Evolutionary conservation across 129 eudicot genomes (phyloP).

Genomic region (Lactuca sativa): DNA sequence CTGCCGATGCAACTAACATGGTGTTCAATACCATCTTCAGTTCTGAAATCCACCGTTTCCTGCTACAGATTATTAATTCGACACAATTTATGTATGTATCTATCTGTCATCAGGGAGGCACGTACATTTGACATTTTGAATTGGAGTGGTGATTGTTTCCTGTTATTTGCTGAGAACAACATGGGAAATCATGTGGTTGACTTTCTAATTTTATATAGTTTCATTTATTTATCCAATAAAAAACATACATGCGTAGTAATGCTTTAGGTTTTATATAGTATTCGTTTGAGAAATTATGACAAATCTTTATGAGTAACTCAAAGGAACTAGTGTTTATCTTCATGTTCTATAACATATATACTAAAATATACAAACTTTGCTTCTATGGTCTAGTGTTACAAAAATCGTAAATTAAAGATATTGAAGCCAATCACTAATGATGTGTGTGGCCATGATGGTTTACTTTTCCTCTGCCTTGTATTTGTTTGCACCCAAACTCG

Average conservation of each 20-base stretch:
- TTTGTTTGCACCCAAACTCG: conserved; percentile 33
- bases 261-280: no score
- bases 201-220: background rate
- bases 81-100: conserved; percentile 9
- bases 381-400: background rate
- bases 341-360: background rate
- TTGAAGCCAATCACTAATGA: background rate
- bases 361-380: no score
- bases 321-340: background rate
- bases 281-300: no score
- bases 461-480: conserved; percentile 27
- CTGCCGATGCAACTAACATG: conserved; percentile 39
- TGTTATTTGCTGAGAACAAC: background rate
- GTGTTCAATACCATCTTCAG: conserved; percentile 50
- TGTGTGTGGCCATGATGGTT: background rate
- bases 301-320: background rate
- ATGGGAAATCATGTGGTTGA: conserved; percentile 11
- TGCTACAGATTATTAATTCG: background rate
- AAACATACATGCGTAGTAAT: no score
- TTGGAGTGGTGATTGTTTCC: conserved; percentile 14
- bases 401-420: background rate
- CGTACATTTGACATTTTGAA: background rate
- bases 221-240: no score
- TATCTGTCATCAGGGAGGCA: conserved; percentile 6
- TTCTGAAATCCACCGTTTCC: conserved; percentile 7